Base-by-base conservation (phyloP, 768 basidiomycete species). In the Termitomyces eurrhizus region DNA sequence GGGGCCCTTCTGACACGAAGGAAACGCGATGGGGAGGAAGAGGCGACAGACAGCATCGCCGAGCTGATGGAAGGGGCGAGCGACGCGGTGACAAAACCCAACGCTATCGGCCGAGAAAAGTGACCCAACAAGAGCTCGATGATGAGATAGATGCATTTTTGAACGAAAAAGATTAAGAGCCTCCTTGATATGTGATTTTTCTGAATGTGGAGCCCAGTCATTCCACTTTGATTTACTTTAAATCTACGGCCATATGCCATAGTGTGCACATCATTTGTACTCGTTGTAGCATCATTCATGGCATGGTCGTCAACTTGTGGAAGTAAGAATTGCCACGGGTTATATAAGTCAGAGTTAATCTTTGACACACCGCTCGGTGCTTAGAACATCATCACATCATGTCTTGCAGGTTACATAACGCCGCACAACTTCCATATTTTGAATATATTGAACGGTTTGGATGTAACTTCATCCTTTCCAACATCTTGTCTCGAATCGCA, bases 101-200 rank as follows among this genome's bases (percentile, higher is more conserved):
- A 42, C 75, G 80, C 48, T 77, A 77, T 60, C 68, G 72, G 61
- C 76, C 79, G 12, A 75, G 79, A 26, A 79, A 70, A 60, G 85
- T 84, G 72, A 89, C 84, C 0, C 86, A 86, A 68, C 83, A 89
- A 72, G 90, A 93, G 65, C 76, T 94, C 41, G 92, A 94, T 63
- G 90, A 87, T 52, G 92, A 94, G 67, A 75, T 93, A 51, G 92
- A 93, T 36, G 87, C 88, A 16, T 93, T 93, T 72, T 70, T 90
- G 64, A 84, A 83, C 32, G 78, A 79, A 63, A 78, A 77, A 65
- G 73, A 78, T 60, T 57, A 35, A 60, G 13, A 41, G 21, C 11
- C 39, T 6, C 33, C 29, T 16, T 12, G 14, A 36, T 12, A 18
- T 21, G 16, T n/a, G 16, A 12, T 24, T 36, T 55, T 42, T 13